A percentile compares a stretch with the other conserved stretches of the same genome.
Evolutionary conservation across 2,329 filamentous ascomycete species (phyloP).

Genomic region (Verticillium nubilum): DNA sequence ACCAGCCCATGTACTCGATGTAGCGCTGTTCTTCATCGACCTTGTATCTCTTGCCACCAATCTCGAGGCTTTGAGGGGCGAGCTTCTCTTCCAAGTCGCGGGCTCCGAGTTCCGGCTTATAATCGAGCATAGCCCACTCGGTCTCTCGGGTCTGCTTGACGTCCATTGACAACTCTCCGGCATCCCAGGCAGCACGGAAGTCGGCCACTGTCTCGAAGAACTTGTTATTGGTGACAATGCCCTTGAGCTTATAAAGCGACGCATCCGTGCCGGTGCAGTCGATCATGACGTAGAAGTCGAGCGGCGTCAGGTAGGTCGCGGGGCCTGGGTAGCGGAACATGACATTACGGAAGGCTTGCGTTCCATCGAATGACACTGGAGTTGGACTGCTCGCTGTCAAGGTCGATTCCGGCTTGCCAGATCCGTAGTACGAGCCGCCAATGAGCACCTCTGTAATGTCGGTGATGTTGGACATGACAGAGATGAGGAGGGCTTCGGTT

Average conservation of each 20-base stretch:
- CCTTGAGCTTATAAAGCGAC: slow-evolving; percentile 33
- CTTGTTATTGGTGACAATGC: slow-evolving; percentile 33
- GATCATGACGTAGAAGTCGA: slow-evolving; percentile 39
- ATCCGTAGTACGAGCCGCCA: slow-evolving; percentile 26
- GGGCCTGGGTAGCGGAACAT: slow-evolving; percentile 35
- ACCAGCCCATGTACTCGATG: slow-evolving; percentile 47
- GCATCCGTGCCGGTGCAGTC: slow-evolving; percentile 37
- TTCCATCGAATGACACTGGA: slow-evolving; percentile 33
- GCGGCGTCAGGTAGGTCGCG: slow-evolving; percentile 32
- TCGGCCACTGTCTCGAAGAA: slow-evolving; percentile 28
- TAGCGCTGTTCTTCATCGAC: slow-evolving; percentile 39
- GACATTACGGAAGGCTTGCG: slow-evolving; percentile 29
- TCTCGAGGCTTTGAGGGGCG: slow-evolving; percentile 28
- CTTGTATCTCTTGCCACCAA: slow-evolving; percentile 33
- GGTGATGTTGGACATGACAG: slow-evolving; percentile 35
- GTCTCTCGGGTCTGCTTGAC: slow-evolving; percentile 26
- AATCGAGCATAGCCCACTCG: slow-evolving; percentile 28
- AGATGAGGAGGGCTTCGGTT: slow-evolving; percentile 27
- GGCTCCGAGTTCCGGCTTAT: slow-evolving; percentile 20
- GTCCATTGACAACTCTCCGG: slow-evolving; percentile 27
- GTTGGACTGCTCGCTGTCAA: slow-evolving; percentile 26
- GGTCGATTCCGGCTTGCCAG: slow-evolving; percentile 20
- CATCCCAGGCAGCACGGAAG: slow-evolving; percentile 29
- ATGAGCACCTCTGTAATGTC: slow-evolving; percentile 37
- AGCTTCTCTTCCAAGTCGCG: slow-evolving; percentile 27